Evolutionary conservation across 2,329 filamentous ascomycete species (phyloP), one percentile per base, ranked within the genome.

Genomic region (Raffaelea ambrosiae): DNA sequence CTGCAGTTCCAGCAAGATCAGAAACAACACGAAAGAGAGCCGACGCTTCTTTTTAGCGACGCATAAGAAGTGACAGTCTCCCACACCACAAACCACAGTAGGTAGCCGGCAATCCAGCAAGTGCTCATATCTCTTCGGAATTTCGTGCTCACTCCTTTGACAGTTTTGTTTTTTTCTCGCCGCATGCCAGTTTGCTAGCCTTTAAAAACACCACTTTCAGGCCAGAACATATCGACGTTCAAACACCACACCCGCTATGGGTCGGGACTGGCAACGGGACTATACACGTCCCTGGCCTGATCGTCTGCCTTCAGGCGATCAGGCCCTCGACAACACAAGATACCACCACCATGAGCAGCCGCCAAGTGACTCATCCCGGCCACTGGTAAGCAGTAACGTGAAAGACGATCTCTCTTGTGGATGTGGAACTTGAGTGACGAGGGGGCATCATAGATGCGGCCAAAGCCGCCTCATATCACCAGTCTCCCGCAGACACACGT

Each of bases 211-310:
- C 21, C 43, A 42, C 19, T 23, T 13, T n/a, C 9, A 20, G 9
- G 18, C 16, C 33, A 11, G 31, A 44, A 22, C 20, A 20, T 19
- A 43, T 18, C 14, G 43, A 42, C 21, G n/a, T 29, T 29, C 9
- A 4, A 29, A 19, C 16, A 43, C 9, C n/a, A 23, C 40, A 13
- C n/a, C 42, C 40, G 46, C 48, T 50, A 56, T 56, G 54, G 54
- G 46, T 36, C 54, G 51, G 29, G 54, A 55, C 19, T 53, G 43
- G 43, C 29, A 46, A 23, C 38, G 50, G 36, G 47, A 53, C 19
- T 47, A 48, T 31, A 50, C 53, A 13, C 55, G 54, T 20, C 51
- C 53, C 10, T 59, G 55, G 57, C 36, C 51, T 20, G 51, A 56
- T 9, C 50, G 58, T 39, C 18, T 44, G 29, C 43, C 36, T n/a